These are phyloP conservation scores for Dactylonectria macrodidyma DNA, from an alignment of 2,329 filamentous ascomycete species.

Conservation along the genomic window DNA sequence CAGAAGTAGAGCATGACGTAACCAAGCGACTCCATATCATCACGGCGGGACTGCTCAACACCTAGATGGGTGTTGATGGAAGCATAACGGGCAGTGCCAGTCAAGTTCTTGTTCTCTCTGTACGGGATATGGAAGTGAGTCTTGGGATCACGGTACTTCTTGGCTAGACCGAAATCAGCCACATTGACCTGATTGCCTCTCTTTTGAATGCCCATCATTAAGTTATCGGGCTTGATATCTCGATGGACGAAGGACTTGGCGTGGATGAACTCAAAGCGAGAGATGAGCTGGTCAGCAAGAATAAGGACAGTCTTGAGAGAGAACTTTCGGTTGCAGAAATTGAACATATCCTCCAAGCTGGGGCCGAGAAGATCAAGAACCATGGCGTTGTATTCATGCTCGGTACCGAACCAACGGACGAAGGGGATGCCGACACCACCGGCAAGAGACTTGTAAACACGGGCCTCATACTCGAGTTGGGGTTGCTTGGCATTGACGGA, in stretches of 20 bases:
- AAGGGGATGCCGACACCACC: slow-evolving; percentile 98
- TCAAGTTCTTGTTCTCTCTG: no score
- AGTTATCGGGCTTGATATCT: slow-evolving; percentile 99
- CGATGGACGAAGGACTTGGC: slow-evolving; percentile 99
- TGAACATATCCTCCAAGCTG: slow-evolving; percentile 97
- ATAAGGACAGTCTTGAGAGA: slow-evolving; percentile 98
- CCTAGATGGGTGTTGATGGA: no score
- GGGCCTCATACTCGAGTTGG: slow-evolving; percentile 98
- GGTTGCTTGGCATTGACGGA: slow-evolving; percentile 99
- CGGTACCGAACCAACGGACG: slow-evolving; percentile 99
- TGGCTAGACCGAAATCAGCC: no score
- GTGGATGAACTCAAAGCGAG: slow-evolving; percentile 99
- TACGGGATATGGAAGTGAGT: no score
- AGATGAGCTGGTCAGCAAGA: slow-evolving; percentile 97
- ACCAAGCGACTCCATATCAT: no score
- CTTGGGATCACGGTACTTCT: no score
- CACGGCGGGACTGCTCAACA: no score
- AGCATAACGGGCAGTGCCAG: no score
- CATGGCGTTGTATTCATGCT: slow-evolving; percentile 99
- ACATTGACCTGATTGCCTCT: slow-evolving; percentile 99
- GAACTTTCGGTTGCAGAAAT: slow-evolving; percentile 99
- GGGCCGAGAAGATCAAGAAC: slow-evolving; percentile 97
- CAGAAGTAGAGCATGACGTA: no score
- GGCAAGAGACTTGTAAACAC: slow-evolving; percentile 90
- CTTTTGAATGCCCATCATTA: slow-evolving; percentile 99